These are phyloP conservation scores for Alloascoidea hylecoeti DNA, from an alignment of 805 yeast genomes.

Conservation along the genomic window DNA sequence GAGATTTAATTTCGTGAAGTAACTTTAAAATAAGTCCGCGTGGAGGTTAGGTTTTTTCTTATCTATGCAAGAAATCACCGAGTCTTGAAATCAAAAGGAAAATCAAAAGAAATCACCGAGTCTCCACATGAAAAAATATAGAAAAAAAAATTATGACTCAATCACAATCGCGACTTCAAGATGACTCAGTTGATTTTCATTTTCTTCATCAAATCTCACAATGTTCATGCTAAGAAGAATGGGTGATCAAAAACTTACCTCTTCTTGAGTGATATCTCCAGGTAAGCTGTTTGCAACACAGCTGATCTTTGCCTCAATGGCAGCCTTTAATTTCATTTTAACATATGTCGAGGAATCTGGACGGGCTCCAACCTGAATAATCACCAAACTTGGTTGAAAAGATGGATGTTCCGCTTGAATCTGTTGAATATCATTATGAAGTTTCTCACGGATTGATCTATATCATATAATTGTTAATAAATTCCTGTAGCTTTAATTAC, in stretches of 20 bases:
- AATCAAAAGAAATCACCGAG: too few relatives aligned
- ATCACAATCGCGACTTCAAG: too few relatives aligned
- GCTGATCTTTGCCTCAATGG: slow-evolving; percentile 63
- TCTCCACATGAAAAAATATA: too few relatives aligned
- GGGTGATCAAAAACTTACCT: too few relatives aligned
- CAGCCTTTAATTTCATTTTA: slow-evolving; percentile 82
- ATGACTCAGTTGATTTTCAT: too few relatives aligned
- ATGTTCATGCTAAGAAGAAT: too few relatives aligned
- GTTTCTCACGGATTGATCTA: slow-evolving; percentile 37
- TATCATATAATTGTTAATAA: too few relatives aligned
- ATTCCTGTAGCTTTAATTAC: too few relatives aligned
- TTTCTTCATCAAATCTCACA: too few relatives aligned
- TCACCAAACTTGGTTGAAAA: slow-evolving; percentile 69
- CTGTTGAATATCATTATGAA: slow-evolving; percentile 33
- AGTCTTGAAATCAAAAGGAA: background rate
- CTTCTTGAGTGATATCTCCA: slow-evolving; percentile 45
- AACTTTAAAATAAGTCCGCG: slow-evolving; percentile 10
- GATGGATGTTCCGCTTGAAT: slow-evolving; percentile 25
- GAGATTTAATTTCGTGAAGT: slow-evolving; percentile 38
- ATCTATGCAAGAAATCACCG: too few relatives aligned
- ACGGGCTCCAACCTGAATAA: slow-evolving; percentile 81
- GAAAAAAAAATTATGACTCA: too few relatives aligned
- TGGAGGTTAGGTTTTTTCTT: too few relatives aligned
- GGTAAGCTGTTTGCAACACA: slow-evolving; percentile 55
- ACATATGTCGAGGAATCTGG: slow-evolving; percentile 91